A percentile compares a stretch with the other conserved stretches of the same genome.
Conservation (phyloP, 2,329 filamentous ascomycete genomes). For the Pseudopyrenochaeta lycopersici region DNA sequence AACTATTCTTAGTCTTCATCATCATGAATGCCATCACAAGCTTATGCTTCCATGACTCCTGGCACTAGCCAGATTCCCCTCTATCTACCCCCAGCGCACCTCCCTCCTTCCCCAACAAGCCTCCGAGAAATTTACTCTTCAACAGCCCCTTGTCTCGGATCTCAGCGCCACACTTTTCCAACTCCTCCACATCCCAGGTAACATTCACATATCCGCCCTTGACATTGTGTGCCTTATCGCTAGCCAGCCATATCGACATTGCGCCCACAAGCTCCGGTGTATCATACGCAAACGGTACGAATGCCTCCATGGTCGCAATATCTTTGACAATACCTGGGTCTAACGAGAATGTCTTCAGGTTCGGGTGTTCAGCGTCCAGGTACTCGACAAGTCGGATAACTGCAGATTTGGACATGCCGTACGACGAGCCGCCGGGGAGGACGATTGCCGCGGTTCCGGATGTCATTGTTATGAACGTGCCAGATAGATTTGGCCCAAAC, state of each 20-base stretch:
- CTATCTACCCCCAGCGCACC: not conserved
- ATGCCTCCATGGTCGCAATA: conserved; percentile 1
- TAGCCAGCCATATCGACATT: conserved; percentile 7
- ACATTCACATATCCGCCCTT: conserved; percentile 6
- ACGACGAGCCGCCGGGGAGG: conserved; percentile 6
- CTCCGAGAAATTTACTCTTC: conserved; percentile 1
- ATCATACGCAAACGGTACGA: conserved; percentile 10
- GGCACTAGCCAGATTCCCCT: not conserved
- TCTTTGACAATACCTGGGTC: conserved; percentile 12
- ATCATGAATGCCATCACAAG: too few relatives aligned
- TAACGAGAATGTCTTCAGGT: conserved; percentile 2
- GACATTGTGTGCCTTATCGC: conserved; percentile 1
- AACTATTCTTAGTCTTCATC: too few relatives aligned
- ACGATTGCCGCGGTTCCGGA: conserved; percentile 2
- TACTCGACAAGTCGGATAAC: conserved; percentile 7
- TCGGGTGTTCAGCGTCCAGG: conserved; percentile 10
- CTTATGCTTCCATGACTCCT: too few relatives aligned
- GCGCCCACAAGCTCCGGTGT: conserved; percentile 8
- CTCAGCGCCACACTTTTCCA: conserved; percentile 6
- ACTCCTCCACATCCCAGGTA: conserved; percentile 11
- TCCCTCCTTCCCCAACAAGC: not conserved
- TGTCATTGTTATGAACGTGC: conserved; percentile 3
- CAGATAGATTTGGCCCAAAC: conserved; percentile 3
- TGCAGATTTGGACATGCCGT: conserved; percentile 11
- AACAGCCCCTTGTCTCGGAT: conserved; percentile 8